A percentile compares a stretch with the other conserved stretches of the same genome.
Conservation (phyloP, 2,329 filamentous ascomycete species). For the Pyrenochaeta sp. region DNA sequence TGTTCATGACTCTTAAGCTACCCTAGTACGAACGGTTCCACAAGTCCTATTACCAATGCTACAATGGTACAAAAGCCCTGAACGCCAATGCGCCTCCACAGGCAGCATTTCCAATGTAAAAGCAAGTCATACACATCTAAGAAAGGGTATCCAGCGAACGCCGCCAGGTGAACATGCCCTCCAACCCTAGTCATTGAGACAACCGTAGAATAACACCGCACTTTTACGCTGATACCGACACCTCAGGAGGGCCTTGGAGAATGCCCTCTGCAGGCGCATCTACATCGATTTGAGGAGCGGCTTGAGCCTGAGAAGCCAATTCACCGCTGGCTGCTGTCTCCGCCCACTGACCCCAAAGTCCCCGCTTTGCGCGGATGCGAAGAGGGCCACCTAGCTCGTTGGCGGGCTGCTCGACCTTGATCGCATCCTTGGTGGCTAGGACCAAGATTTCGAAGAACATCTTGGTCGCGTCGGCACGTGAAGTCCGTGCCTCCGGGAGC, state of each 20-base stretch:
- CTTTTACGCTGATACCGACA: constrained; percentile 34
- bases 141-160: constrained; percentile 47
- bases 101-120: constrained; percentile 18
- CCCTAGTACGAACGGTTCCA: constrained; percentile 18
- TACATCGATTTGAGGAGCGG: constrained; percentile 25
- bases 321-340: constrained; percentile 62
- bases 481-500: constrained; percentile 81
- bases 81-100: constrained; percentile 30
- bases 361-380: constrained; percentile 86
- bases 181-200: constrained; percentile 12
- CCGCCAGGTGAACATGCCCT: constrained; percentile 31
- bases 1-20: constrained; percentile 14
- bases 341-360: constrained; percentile 97
- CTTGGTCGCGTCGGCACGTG: constrained; percentile 91
- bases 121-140: constrained; percentile 26
- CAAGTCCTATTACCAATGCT: constrained; percentile 6
- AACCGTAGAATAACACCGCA: constrained; percentile 16
- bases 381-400: constrained; percentile 78
- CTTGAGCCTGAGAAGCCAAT: constrained; percentile 32
- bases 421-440: constrained; percentile 94
- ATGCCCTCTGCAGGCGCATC: constrained; percentile 31
- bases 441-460: constrained; percentile 99
- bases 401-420: constrained; percentile 90
- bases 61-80: constrained; percentile 10
- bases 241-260: constrained; percentile 28